Conservation (phyloP, 805 yeast species). For the Myxozyma lipomycoides region DNA sequence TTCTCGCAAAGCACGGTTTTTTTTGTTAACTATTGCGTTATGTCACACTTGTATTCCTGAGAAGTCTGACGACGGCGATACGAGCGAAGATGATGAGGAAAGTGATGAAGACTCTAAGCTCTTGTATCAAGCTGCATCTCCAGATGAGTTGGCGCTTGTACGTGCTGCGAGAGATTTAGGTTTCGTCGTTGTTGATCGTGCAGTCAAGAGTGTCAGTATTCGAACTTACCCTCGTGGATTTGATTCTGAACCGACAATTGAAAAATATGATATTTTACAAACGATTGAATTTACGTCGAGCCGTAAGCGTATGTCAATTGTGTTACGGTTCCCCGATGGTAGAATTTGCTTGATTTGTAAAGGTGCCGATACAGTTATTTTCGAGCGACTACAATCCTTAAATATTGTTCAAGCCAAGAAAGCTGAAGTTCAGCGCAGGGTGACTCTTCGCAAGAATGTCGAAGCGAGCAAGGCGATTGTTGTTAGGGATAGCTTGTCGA, state of each 20-base stretch:
- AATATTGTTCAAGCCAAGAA: slow-evolving; percentile 61
- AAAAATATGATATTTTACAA: slow-evolving; percentile 69
- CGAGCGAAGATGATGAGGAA: slow-evolving; percentile 21
- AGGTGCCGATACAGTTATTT: slow-evolving; percentile 90
- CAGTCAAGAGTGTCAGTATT: slow-evolving; percentile 55
- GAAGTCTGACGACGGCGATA: slow-evolving; percentile 12
- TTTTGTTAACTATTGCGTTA: slow-evolving; percentile 73
- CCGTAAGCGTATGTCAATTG: slow-evolving; percentile 91
- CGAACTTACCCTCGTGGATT: slow-evolving; percentile 83
- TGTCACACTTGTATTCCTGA: slow-evolving; percentile 90
- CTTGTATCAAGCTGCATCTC: slow-evolving; percentile 89
- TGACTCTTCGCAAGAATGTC: slow-evolving; percentile 60
- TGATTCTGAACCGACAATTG: slow-evolving; percentile 57
- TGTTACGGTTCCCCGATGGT: slow-evolving; percentile 71
- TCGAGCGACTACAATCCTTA: slow-evolving; percentile 62
- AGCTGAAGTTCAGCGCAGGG: slow-evolving; percentile 54
- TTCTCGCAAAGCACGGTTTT: slow-evolving; percentile 70
- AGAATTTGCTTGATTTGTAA: slow-evolving; percentile 77
- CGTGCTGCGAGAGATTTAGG: slow-evolving; percentile 96
- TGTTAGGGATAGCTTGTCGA: slow-evolving; percentile 50
- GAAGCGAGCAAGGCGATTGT: slow-evolving; percentile 67
- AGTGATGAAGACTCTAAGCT: slow-evolving; percentile 44
- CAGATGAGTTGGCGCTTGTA: slow-evolving; percentile 91
- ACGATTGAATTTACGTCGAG: slow-evolving; percentile 79
- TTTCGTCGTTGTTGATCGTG: slow-evolving; percentile 69